Conservation (phyloP, 2,329 filamentous ascomycete genomes). For the Zasmidium cellare region DNA sequence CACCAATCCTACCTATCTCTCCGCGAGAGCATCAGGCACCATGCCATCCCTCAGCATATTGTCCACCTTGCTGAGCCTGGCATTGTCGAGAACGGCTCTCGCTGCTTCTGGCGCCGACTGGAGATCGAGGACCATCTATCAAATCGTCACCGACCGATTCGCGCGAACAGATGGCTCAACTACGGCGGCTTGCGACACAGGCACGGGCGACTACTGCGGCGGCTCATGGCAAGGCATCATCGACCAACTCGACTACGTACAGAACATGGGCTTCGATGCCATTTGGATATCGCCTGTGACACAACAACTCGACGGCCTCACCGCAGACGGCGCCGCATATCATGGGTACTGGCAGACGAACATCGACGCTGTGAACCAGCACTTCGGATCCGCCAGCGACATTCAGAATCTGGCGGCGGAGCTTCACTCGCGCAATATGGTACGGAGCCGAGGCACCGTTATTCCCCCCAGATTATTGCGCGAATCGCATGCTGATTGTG, state of each 20-base stretch:
- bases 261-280: constrained; percentile 43
- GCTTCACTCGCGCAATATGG: constrained; percentile 39
- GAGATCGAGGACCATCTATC: constrained; percentile 43
- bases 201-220: constrained; percentile 54
- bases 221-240: constrained; percentile 61
- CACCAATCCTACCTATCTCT: neutral
- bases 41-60: constrained; percentile 16
- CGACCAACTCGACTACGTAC: constrained; percentile 63
- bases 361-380: constrained; percentile 42
- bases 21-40: constrained; percentile 6
- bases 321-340: constrained; percentile 46
- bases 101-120: constrained; percentile 36
- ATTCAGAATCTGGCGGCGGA: constrained; percentile 37
- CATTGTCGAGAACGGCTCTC: constrained; percentile 17
- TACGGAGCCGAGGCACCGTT: constrained; percentile 17
- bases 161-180: constrained; percentile 42
- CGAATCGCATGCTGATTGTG: constrained; percentile 10
- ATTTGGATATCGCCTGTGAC: constrained; percentile 59
- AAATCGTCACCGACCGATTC: constrained; percentile 45
- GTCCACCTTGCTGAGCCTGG: constrained; percentile 22
- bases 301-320: constrained; percentile 41
- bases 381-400: constrained; percentile 40
- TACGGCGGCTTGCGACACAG: constrained; percentile 39
- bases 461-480: neutral
- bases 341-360: constrained; percentile 59